Base-by-base conservation (phyloP, 2,329 filamentous ascomycete genomes). In the Aureobasidium pullulans region DNA sequence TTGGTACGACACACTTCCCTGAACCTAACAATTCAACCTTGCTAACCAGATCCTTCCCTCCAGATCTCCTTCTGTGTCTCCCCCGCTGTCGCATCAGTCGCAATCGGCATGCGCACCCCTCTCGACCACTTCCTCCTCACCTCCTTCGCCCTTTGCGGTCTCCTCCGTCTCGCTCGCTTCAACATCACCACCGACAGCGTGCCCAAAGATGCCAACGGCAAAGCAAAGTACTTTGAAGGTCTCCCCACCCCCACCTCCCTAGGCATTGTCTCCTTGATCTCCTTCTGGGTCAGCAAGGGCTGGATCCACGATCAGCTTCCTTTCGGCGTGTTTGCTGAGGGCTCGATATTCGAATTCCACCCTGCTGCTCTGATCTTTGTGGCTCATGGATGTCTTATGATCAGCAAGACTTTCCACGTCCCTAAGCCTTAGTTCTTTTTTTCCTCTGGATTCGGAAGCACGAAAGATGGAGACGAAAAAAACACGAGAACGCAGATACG, bases 31-130 rank as follows among this genome's bases (percentile, higher is more conserved):
- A n/a, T n/a, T n/a, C n/a, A n/a, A n/a, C n/a, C n/a, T 23, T 28
- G 23, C 36, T 40, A 19, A 40, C 28, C 36, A 29, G 23, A 32
- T 42, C 1, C 3, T 2, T 16, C n/a, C 28, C 7, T 58, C 16
- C 57, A 96, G 92, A 89, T 99, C 69, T 96, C 94, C 15, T 99
- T 99, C 71, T 94, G 94, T 66, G 86, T 96, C 54, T 86, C 92
- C 47, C 93, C 94, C 32, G 92, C 94, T 47, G 85, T 86, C 50
- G 86, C 89, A 43, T 94, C 92, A 47, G 96, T 97, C 73, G 85
- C 89, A 50, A 83, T 99, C 67, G 94, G 94, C 67, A 77, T 96
- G 63, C 91, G 91, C 70, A 95, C 92, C 10, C 77, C 84, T 2
- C 72, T 90, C 69, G 94, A 99, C 76, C 92, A 95, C 68, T 67